phyloP scores from a whole-genome alignment of 2,329 filamentous ascomycete genomes.

The Aspergillus aculeatinus region DNA sequence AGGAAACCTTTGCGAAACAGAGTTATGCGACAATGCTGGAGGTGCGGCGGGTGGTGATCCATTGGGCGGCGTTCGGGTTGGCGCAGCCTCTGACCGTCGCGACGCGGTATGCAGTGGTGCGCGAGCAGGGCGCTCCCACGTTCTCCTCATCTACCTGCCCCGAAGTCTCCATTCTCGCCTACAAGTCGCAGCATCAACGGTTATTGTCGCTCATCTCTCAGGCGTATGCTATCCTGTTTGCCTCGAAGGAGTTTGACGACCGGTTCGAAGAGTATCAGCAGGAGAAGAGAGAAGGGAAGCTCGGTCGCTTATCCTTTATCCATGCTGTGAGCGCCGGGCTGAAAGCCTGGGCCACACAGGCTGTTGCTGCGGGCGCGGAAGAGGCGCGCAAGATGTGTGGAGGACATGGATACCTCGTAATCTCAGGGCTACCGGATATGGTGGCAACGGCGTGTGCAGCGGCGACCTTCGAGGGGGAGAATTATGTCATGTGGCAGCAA shows the following conservation, averaged over 20 bases:
- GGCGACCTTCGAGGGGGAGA: slow-evolving; percentile 57
- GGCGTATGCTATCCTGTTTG: slow-evolving; percentile 51
- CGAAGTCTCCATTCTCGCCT: slow-evolving; percentile 52
- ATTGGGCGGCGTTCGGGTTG: slow-evolving; percentile 52
- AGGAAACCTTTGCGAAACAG: slow-evolving; percentile 37
- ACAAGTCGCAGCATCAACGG: slow-evolving; percentile 55
- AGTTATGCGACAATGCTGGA: slow-evolving; percentile 53
- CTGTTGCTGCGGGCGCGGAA: slow-evolving; percentile 56
- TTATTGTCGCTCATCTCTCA: slow-evolving; percentile 55
- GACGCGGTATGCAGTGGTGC: slow-evolving; percentile 51
- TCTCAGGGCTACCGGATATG: slow-evolving; percentile 53
- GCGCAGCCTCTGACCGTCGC: slow-evolving; percentile 55
- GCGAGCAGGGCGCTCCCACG: slow-evolving; percentile 52
- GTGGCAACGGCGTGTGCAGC: slow-evolving; percentile 45
- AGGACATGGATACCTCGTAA: slow-evolving; percentile 55
- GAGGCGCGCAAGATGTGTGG: slow-evolving; percentile 55
- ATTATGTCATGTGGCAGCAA: slow-evolving; percentile 59
- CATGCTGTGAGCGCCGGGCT: slow-evolving; percentile 56
- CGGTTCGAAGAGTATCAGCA: slow-evolving; percentile 48
- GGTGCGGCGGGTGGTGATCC: slow-evolving; percentile 45
- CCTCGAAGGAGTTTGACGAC: slow-evolving; percentile 49
- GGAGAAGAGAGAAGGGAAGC: slow-evolving; percentile 50
- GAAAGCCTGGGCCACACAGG: slow-evolving; percentile 54
- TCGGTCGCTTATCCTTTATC: slow-evolving; percentile 50
- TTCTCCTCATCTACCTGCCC: slow-evolving; percentile 36